Evolutionary conservation across 768 basidiomycete genomes (phyloP).

Genomic region (Mycena pura): DNA sequence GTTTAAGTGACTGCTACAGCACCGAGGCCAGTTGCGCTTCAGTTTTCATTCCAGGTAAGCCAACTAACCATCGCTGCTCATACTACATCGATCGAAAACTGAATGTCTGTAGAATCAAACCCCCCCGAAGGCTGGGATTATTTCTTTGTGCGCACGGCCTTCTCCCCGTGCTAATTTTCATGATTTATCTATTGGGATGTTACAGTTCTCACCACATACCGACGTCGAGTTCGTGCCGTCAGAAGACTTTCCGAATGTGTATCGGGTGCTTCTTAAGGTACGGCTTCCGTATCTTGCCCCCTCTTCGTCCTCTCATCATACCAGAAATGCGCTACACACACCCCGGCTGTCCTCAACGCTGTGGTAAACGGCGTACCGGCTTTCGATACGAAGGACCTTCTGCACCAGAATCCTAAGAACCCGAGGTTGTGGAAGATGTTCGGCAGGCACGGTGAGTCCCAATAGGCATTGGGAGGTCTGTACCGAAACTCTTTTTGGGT

Average conservation of each 20-base stretch:
- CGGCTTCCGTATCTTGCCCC: background rate
- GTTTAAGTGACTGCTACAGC: background rate
- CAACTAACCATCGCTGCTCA: too few species aligned
- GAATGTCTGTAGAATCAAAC: background rate
- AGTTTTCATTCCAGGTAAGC: constrained; percentile 17
- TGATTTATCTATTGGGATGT: too few species aligned
- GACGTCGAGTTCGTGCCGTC: constrained; percentile 15
- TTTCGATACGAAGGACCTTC: constrained; percentile 48
- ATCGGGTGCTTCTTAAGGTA: constrained; percentile 17
- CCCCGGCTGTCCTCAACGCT: constrained; percentile 41
- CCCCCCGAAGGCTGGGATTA: constrained; percentile 24
- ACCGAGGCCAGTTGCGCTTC: constrained; percentile 1
- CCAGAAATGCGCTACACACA: constrained; percentile 22
- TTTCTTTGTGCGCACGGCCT: constrained; percentile 4
- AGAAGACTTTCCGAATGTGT: constrained; percentile 14
- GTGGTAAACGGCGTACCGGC: constrained; percentile 36
- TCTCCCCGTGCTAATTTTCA: background rate
- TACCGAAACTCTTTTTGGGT: background rate
- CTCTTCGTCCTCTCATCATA: background rate
- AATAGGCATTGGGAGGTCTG: too few species aligned
- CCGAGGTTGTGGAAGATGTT: constrained; percentile 42
- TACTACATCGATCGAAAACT: background rate
- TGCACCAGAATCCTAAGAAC: constrained; percentile 48
- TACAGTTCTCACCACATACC: constrained; percentile 24
- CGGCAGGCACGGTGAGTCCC: constrained; percentile 36